These are phyloP conservation scores for Oehlia diaphana DNA, from an alignment of 192 early-diverging fungal genomes.

Conservation along the genomic window DNA sequence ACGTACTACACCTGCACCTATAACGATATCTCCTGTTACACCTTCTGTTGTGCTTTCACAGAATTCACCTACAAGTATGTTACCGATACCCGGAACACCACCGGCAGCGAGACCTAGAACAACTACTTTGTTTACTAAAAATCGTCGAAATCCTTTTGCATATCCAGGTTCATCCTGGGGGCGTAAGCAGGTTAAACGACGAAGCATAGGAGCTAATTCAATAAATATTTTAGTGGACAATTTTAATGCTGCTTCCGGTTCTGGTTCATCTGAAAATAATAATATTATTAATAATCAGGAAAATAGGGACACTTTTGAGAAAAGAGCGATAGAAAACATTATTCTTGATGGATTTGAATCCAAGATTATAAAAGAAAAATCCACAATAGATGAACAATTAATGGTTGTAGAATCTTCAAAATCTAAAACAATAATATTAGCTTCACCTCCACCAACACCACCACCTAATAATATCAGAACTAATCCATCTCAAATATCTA, in stretches of 20 bases:
- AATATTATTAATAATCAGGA: slow-evolving; percentile 4
- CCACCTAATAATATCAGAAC: not conserved
- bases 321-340: slow-evolving; percentile 23
- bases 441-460: slow-evolving; percentile 20
- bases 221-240: slow-evolving; percentile 21
- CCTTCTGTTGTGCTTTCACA: slow-evolving; percentile 29
- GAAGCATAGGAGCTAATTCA: slow-evolving; percentile 18
- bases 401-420: slow-evolving; percentile 25
- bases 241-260: slow-evolving; percentile 3
- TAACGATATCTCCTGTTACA: slow-evolving; percentile 27
- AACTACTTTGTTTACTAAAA: slow-evolving; percentile 23
- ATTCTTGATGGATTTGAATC: not conserved
- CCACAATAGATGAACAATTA: slow-evolving; percentile 7
- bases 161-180: slow-evolving; percentile 21
- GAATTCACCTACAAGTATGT: slow-evolving; percentile 19
- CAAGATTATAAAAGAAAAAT: not conserved
- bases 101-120: slow-evolving; percentile 11
- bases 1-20: slow-evolving; percentile 20
- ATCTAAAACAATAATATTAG: slow-evolving; percentile 27
- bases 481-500: not conserved
- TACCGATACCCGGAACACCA: slow-evolving; percentile 26
- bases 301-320: slow-evolving; percentile 11
- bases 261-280: slow-evolving; percentile 22
- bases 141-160: slow-evolving; percentile 19
- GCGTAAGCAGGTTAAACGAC: slow-evolving; percentile 23